Base-by-base conservation (phyloP, 2,329 filamentous ascomycete genomes). In the Aspergillus versicolor region DNA sequence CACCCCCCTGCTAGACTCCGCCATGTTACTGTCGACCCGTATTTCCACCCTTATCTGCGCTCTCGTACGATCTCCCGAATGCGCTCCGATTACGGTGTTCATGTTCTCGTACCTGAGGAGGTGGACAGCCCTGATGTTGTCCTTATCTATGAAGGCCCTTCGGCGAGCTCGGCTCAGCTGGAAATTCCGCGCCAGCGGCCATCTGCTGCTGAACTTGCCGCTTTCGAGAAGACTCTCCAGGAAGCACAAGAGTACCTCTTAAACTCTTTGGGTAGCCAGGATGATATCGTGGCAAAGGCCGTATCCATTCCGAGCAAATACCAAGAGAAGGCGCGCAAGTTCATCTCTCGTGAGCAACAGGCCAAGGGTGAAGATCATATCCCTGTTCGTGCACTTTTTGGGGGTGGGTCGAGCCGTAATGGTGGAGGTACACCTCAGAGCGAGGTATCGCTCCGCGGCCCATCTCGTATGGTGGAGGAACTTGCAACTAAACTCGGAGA, bases 371-470 rank as follows among this genome's bases (percentile, higher is more conserved):
- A 80, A 70, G 67, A 78, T 72, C 70, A 79, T 47, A 79, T 87
- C 60, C 84, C 85, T 8, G 79, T 86, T 7, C 83, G 85, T 60
- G 75, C 84, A 15, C 71, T 79, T 27, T 77, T 84, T 38, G 80
- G 79, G 48, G 77, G 73, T 45, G 58, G 65, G 22, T 52, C 58
- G 13, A 58, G 46, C 45, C 57, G 60, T 5, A 67, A 67, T 56
- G 67, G 64, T 24, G 59, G 59, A 27, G 67, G 40, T 22, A 49
- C 55, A 19, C 40, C 50, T 30, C 44, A 71, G 54, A 79, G 75
- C 55, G 74, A 81, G 58, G 82, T 93, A 58, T 88, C 85, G 44
- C 83, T 97, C 59, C 88, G 90, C 59, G 93, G 93, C 21, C 92
- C 92, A 21, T 78, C 83, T 46, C 84, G 85, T 17, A 83, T 84